phyloP scores from a whole-genome alignment of 805 yeast species.

The Metschnikowia continentalis region DNA sequence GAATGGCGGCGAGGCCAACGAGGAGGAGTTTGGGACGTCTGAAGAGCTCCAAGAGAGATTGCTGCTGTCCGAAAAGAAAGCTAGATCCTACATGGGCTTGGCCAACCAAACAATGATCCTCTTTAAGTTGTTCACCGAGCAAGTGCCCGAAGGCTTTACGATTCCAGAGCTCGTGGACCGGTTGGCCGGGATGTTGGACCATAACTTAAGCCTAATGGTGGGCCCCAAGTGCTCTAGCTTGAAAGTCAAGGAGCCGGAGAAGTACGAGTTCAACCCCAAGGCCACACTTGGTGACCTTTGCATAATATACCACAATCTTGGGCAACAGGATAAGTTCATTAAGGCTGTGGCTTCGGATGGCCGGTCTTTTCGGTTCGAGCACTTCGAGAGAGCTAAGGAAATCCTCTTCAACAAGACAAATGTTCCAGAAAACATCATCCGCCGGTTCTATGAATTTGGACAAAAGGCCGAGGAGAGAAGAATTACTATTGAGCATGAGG shows the following conservation, averaged over 20 bases:
- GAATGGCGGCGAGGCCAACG: conserved; percentile 27
- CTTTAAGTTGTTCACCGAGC: conserved; percentile 76
- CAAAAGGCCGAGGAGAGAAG: conserved; percentile 59
- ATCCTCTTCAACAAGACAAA: conserved; percentile 59
- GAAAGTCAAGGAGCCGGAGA: conserved; percentile 78
- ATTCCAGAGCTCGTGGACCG: conserved; percentile 90
- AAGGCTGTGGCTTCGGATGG: conserved; percentile 84
- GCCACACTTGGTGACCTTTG: conserved; percentile 63
- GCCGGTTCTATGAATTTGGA: conserved; percentile 52
- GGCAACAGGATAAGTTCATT: conserved; percentile 60
- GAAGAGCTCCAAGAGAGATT: conserved; percentile 60
- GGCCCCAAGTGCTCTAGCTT: conserved; percentile 92
- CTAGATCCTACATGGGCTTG: conserved; percentile 76
- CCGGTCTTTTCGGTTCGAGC: conserved; percentile 71
- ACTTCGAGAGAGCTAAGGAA: conserved; percentile 66
- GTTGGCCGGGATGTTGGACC: conserved; percentile 92
- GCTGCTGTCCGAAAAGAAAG: conserved; percentile 64
- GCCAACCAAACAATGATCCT: conserved; percentile 78
- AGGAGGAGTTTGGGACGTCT: conserved; percentile 46
- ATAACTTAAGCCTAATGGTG: conserved; percentile 85
- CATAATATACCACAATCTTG: conserved; percentile 70
- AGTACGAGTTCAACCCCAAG: conserved; percentile 79
- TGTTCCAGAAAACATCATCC: conserved; percentile 45
- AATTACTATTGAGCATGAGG: conserved; percentile 71
- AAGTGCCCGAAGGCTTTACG: conserved; percentile 81